Conservation (phyloP, 805 yeast species). For the Hemisphaericaspora nanyangensis region DNA sequence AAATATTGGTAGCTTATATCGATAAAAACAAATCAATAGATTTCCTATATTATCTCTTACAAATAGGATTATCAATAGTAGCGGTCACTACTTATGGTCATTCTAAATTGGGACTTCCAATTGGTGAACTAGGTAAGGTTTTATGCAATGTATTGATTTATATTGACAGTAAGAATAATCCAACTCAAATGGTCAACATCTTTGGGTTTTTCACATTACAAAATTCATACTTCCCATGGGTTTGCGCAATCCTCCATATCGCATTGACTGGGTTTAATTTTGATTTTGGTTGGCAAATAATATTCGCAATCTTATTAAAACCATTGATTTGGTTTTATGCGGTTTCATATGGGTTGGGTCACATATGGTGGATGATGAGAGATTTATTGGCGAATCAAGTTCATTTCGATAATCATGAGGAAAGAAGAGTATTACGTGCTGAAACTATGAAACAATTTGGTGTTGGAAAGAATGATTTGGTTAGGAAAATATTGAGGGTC, state of each 20-base stretch:
- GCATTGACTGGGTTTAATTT: background rate
- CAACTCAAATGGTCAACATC: slow-evolving; percentile 19
- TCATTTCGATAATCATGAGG: slow-evolving; percentile 14
- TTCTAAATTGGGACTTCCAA: slow-evolving; percentile 12
- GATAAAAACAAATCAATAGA: slow-evolving; percentile 23
- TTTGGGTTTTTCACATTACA: slow-evolving; percentile 19
- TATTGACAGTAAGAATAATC: slow-evolving; percentile 26
- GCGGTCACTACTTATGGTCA: slow-evolving; percentile 13
- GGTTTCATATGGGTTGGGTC: slow-evolving; percentile 15
- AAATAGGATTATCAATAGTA: slow-evolving; percentile 23
- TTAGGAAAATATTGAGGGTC: slow-evolving; percentile 8
- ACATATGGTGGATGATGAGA: slow-evolving; percentile 27
- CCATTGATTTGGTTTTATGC: slow-evolving; percentile 9
- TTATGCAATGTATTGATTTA: slow-evolving; percentile 24
- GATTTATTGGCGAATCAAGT: slow-evolving; percentile 13
- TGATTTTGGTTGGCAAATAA: background rate
- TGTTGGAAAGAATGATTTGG: slow-evolving; percentile 10
- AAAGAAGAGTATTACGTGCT: slow-evolving; percentile 11
- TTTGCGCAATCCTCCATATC: slow-evolving; percentile 6
- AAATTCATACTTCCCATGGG: slow-evolving; percentile 10
- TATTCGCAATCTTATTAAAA: slow-evolving; percentile 2
- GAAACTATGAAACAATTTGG: slow-evolving; percentile 11
- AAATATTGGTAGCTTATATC: slow-evolving; percentile 10
- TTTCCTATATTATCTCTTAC: slow-evolving; percentile 25
- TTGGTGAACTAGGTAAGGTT: slow-evolving; percentile 20